Evolutionary conservation across 768 basidiomycete species (phyloP).

Genomic region (Mycena indigotica): DNA sequence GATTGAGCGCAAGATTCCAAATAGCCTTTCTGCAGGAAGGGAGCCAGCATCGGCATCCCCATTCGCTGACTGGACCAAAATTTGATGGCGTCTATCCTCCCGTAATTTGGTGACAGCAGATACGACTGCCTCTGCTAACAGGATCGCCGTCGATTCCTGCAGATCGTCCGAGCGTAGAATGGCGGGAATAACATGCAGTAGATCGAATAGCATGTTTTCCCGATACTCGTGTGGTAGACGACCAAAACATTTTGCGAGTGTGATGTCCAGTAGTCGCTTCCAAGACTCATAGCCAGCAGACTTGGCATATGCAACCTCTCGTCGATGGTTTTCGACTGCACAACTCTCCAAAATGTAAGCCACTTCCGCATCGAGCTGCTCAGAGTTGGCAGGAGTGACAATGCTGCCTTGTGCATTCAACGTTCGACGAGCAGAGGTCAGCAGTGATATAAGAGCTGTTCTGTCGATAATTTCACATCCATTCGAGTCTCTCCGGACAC

Average conservation of each 20-base stretch:
- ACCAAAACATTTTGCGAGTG: slow-evolving; percentile 83
- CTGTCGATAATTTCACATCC: slow-evolving; percentile 87
- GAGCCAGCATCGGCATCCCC: slow-evolving; percentile 66
- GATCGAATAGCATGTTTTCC: slow-evolving; percentile 88
- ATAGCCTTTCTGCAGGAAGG: slow-evolving; percentile 79
- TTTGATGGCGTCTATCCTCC: slow-evolving; percentile 74
- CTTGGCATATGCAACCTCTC: slow-evolving; percentile 74
- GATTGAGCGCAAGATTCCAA: slow-evolving; percentile 69
- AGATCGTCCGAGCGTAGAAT: slow-evolving; percentile 66
- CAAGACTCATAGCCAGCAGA: slow-evolving; percentile 78
- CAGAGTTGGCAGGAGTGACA: slow-evolving; percentile 60
- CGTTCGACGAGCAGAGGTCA: slow-evolving; percentile 59
- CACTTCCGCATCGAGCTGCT: slow-evolving; percentile 70
- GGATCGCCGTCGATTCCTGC: slow-evolving; percentile 72
- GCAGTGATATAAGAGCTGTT: slow-evolving; percentile 66
- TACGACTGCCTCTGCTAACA: slow-evolving; percentile 81
- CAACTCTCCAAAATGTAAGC: slow-evolving; percentile 81
- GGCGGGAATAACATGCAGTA: slow-evolving; percentile 78
- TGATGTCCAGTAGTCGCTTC: slow-evolving; percentile 82
- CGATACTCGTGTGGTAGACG: slow-evolving; percentile 79
- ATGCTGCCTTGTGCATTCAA: slow-evolving; percentile 71
- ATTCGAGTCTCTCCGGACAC: slow-evolving; percentile 63
- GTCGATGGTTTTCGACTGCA: slow-evolving; percentile 84
- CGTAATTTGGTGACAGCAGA: slow-evolving; percentile 87
- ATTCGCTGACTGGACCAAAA: slow-evolving; percentile 64